These are phyloP conservation scores for Xeromyces bisporus DNA, from an alignment of 495 filamentous ascomycete genomes.

Conservation along the genomic window DNA sequence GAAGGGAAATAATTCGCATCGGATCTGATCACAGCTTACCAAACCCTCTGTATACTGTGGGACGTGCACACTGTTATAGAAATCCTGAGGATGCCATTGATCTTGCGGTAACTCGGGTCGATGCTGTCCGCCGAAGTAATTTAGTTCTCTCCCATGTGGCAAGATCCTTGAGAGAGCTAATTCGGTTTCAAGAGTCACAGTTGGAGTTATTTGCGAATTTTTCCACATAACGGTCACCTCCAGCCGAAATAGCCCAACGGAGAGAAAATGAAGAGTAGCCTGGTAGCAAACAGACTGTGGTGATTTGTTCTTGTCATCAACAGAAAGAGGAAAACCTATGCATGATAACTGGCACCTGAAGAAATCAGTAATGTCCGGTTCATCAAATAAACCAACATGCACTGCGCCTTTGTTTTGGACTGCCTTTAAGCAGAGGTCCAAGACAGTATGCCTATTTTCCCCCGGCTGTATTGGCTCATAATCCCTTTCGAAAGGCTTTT, in stretches of 20 bases:
- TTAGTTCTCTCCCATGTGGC: too few species aligned
- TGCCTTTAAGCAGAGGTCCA: slow-evolving; percentile 8
- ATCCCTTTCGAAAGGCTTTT: too few species aligned
- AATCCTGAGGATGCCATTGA: slow-evolving; percentile 37
- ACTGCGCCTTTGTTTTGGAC: slow-evolving; percentile 1
- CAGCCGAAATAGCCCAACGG: slow-evolving; percentile 10
- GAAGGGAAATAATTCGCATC: slow-evolving; percentile 49
- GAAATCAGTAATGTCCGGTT: too few species aligned
- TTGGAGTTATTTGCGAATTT: slow-evolving; percentile 19
- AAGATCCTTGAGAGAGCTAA: slow-evolving; percentile 17
- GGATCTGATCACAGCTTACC: slow-evolving; percentile 24
- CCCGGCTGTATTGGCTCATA: too few species aligned
- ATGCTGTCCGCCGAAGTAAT: too few species aligned
- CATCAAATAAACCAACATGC: too few species aligned
- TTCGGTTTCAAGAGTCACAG: neutral
- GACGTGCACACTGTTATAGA: slow-evolving; percentile 49
- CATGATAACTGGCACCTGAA: too few species aligned
- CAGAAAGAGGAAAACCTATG: slow-evolving; percentile 13
- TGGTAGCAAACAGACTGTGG: slow-evolving; percentile 19
- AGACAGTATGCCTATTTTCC: too few species aligned
- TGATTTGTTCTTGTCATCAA: slow-evolving; percentile 12
- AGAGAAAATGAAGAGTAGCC: slow-evolving; percentile 9
- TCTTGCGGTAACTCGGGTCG: neutral
- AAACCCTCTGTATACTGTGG: slow-evolving; percentile 22
- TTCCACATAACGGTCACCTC: slow-evolving; percentile 21